Conservation (phyloP, 495 filamentous ascomycete genomes). For the Opeltia flavorubescens region DNA sequence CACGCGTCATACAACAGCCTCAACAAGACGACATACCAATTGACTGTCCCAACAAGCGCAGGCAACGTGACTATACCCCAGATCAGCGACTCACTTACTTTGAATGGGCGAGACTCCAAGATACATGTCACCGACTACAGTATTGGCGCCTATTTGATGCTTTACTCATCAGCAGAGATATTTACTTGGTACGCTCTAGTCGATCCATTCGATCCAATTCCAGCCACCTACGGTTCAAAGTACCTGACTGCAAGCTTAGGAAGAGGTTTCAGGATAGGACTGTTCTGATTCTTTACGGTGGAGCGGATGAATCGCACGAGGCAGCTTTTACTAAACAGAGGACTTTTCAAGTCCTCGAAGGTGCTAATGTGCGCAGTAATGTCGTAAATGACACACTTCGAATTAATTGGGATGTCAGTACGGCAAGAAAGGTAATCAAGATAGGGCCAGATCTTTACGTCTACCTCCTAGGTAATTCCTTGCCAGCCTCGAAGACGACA, state of each 20-base stretch:
- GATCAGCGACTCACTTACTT: conserved; percentile 41
- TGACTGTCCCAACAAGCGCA: conserved; percentile 45
- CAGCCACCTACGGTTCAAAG: too few relatives aligned
- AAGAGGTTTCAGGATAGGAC: conserved; percentile 44
- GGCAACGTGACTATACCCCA: conserved; percentile 51
- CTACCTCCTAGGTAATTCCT: conserved; percentile 32
- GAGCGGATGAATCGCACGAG: conserved; percentile 55
- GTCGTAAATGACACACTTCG: conserved; percentile 31
- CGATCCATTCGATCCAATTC: not conserved
- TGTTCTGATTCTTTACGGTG: conserved; percentile 57
- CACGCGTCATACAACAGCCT: conserved; percentile 46
- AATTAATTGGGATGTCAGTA: conserved; percentile 41
- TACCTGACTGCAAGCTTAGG: conserved; percentile 9
- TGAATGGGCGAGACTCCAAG: conserved; percentile 64
- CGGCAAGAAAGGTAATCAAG: conserved; percentile 37
- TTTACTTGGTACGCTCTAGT: conserved; percentile 41
- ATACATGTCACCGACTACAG: conserved; percentile 62
- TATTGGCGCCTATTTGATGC: conserved; percentile 43
- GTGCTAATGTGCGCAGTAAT: conserved; percentile 29
- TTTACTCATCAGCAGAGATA: conserved; percentile 66
- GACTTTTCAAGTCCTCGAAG: conserved; percentile 33
- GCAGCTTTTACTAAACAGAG: conserved; percentile 36
- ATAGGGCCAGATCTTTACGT: conserved; percentile 39
- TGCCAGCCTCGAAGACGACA: not conserved
- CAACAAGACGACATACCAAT: conserved; percentile 42